Conservation (phyloP, 345 rosid genomes). For the Capsella bursapastoris region DNA sequence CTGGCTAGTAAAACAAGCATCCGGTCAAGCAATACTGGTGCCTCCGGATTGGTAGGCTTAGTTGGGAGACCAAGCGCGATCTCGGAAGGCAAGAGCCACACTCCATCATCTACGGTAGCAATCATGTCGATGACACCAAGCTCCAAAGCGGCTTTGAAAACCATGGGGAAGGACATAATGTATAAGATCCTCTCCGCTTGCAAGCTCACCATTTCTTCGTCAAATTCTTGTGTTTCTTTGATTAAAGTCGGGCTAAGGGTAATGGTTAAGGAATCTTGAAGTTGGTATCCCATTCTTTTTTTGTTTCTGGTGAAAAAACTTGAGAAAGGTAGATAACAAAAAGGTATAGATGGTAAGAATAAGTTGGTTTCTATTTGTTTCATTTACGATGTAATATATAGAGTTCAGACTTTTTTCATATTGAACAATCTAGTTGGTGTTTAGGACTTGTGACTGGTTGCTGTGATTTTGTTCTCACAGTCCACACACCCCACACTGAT, state of each 20-base stretch:
- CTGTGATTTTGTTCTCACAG: neutral
- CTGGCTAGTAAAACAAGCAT: constrained; percentile 54
- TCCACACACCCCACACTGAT: neutral
- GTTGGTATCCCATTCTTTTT: constrained; percentile 12
- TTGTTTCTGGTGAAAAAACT: neutral
- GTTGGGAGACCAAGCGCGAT: constrained; percentile 43
- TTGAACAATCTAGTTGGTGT: neutral
- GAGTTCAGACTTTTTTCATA: neutral
- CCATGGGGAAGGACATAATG: constrained; percentile 48
- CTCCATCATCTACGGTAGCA: constrained; percentile 37
- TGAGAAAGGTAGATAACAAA: neutral
- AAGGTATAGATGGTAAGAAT: neutral
- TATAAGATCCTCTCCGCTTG: constrained; percentile 25
- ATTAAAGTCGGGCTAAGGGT: neutral
- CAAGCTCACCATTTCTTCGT: constrained; percentile 30
- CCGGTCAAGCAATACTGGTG: constrained; percentile 56
- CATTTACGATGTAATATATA: neutral
- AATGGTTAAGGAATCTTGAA: constrained; percentile 17
- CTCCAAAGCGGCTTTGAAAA: constrained; percentile 51
- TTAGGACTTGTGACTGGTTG: neutral
- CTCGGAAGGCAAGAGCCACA: constrained; percentile 50
- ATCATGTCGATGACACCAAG: constrained; percentile 57
- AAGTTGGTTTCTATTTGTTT: neutral
- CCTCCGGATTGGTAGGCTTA: constrained; percentile 46
- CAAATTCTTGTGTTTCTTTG: constrained; percentile 11